phyloP scores from a whole-genome alignment of 2,329 filamentous ascomycete genomes.

The Colletotrichum ledebouriae region DNA sequence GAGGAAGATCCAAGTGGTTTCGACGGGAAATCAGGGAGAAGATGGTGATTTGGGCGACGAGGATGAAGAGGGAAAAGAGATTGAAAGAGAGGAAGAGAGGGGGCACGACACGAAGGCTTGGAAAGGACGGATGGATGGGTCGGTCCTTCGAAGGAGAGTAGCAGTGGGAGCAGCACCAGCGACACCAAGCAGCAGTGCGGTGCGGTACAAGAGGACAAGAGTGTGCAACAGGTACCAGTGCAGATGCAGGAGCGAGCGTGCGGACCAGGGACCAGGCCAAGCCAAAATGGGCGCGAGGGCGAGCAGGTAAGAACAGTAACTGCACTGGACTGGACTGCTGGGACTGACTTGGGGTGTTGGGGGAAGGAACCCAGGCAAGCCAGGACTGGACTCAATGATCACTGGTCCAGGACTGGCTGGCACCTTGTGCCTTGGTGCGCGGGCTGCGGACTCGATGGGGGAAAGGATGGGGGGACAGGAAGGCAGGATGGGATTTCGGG shows the following conservation, averaged over 20 bases:
- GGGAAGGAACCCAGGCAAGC: conserved; percentile 4
- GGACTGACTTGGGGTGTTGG: conserved; percentile 19
- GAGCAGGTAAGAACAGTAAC: conserved; percentile 33
- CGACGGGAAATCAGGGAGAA: conserved; percentile 39
- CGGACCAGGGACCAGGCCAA: conserved; percentile 35
- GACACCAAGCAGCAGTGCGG: conserved; percentile 28
- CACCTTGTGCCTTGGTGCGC: conserved; percentile 35
- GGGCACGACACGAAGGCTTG: conserved; percentile 42
- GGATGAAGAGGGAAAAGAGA: conserved; percentile 41
- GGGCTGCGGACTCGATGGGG: conserved; percentile 34
- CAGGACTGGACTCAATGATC: conserved; percentile 11
- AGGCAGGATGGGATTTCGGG: conserved; percentile 32
- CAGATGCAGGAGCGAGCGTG: conserved; percentile 34
- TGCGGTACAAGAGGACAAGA: conserved; percentile 14
- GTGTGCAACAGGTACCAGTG: conserved; percentile 39
- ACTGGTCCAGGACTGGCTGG: conserved; percentile 34
- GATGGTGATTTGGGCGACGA: conserved; percentile 33
- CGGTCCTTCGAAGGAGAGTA: conserved; percentile 37
- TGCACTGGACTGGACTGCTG: conserved; percentile 26
- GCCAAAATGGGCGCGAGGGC: conserved; percentile 33
- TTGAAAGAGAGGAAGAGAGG: conserved; percentile 43
- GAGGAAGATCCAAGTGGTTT: conserved; percentile 35
- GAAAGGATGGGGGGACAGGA: conserved; percentile 7
- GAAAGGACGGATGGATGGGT: conserved; percentile 40
- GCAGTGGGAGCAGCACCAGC: conserved; percentile 20